A percentile compares a stretch with the other conserved stretches of the same genome.
Conservation (phyloP, 805 yeast genomes). For the Lipomyces mesembrius region DNA sequence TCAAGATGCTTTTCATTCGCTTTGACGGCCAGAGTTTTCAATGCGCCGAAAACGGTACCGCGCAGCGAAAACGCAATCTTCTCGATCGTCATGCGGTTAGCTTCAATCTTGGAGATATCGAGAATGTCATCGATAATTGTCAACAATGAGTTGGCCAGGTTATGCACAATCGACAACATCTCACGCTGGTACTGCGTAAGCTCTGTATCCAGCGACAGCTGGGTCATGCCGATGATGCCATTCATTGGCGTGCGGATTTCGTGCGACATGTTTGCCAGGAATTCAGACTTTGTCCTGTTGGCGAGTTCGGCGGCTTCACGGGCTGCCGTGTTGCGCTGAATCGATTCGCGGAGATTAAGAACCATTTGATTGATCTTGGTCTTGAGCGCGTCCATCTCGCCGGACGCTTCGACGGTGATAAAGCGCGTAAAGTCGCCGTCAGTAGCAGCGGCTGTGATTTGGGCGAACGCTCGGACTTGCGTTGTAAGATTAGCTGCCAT, state of each 20-base stretch:
- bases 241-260: conserved; percentile 92
- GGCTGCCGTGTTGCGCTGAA: conserved; percentile 89
- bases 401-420: conserved; percentile 88
- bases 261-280: conserved; percentile 84
- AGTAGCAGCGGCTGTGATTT: conserved; percentile 91
- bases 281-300: conserved; percentile 85
- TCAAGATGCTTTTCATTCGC: conserved; percentile 86
- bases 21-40: conserved; percentile 85
- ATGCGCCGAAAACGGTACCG: conserved; percentile 87
- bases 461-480: conserved; percentile 91
- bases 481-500: conserved; percentile 94
- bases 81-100: conserved; percentile 90
- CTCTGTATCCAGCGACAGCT: conserved; percentile 83
- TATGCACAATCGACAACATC: conserved; percentile 87
- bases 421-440: conserved; percentile 91
- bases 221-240: conserved; percentile 93
- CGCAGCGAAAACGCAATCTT: conserved; percentile 84
- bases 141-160: conserved; percentile 79
- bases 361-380: conserved; percentile 78
- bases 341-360: conserved; percentile 80
- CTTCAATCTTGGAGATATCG: conserved; percentile 92
- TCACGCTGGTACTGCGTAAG: conserved; percentile 89
- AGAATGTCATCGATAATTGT: conserved; percentile 88
- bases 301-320: conserved; percentile 94
- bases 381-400: conserved; percentile 75